A percentile compares a stretch with the other conserved stretches of the same genome.
These are phyloP conservation scores for Hirsutella minnesotensis DNA, from an alignment of 2,329 filamentous ascomycete genomes.

Conservation along the genomic window DNA sequence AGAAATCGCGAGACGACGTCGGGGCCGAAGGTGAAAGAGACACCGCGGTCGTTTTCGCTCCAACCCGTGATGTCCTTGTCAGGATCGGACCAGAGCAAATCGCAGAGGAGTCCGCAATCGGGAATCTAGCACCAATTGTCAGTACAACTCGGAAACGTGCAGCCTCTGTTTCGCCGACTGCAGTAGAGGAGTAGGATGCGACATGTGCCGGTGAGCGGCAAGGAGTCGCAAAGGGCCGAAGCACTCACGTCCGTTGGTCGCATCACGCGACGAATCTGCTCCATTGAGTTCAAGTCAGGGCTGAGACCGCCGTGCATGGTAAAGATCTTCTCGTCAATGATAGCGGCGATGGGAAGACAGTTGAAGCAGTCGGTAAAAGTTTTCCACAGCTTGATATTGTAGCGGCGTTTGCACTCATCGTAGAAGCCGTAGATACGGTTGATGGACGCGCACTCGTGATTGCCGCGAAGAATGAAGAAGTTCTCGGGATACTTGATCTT, in stretches of 20 bases:
- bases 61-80: slow-evolving; percentile 99
- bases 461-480: slow-evolving; percentile 96
- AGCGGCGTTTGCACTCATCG: slow-evolving; percentile 97
- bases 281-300: slow-evolving; percentile 97
- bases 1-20: slow-evolving; percentile 96
- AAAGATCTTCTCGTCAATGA: slow-evolving; percentile 99
- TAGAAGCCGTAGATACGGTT: slow-evolving; percentile 99
- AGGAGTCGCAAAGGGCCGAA: too few species aligned
- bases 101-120: slow-evolving; percentile 92
- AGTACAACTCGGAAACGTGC: not conserved
- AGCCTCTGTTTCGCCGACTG: too few species aligned
- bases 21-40: slow-evolving; percentile 96
- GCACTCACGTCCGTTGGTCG: slow-evolving; percentile 88
- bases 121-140: slow-evolving; percentile 57
- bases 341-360: slow-evolving; percentile 92
- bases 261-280: slow-evolving; percentile 98
- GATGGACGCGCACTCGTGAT: slow-evolving; percentile 98
- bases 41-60: slow-evolving; percentile 97
- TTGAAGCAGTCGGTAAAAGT: slow-evolving; percentile 99
- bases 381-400: slow-evolving; percentile 99
- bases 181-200: too few species aligned
- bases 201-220: not conserved
- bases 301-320: slow-evolving; percentile 98
- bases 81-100: slow-evolving; percentile 96
- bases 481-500: slow-evolving; percentile 99